Evolutionary conservation across 495 filamentous ascomycete genomes (phyloP).

Genomic region (Penicillium tannophilum): DNA sequence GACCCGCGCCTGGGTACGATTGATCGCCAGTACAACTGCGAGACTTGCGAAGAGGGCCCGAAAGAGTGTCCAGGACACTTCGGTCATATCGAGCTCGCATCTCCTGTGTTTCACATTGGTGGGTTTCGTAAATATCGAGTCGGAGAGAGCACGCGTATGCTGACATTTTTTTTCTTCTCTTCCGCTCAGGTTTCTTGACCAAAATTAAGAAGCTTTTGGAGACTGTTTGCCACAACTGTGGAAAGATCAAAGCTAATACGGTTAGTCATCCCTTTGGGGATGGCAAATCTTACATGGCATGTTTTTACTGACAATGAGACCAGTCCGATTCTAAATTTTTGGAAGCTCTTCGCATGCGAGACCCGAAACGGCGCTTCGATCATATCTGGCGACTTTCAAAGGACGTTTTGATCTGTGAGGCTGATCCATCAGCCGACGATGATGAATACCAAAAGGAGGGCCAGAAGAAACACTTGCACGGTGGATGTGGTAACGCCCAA

Average conservation of each 20-base stretch:
- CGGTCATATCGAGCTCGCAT: conserved; percentile 94
- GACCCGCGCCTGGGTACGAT: conserved; percentile 94
- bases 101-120: conserved; percentile 85
- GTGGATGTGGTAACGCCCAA: conserved; percentile 90
- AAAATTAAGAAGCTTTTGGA: conserved; percentile 98
- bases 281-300: conserved; percentile 50
- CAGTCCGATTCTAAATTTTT: conserved; percentile 83
- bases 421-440: conserved; percentile 64
- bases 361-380: conserved; percentile 92
- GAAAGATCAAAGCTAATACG: conserved; percentile 90
- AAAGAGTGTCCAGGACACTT: conserved; percentile 96
- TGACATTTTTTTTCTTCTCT: conserved; percentile 27
- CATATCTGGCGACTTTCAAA: conserved; percentile 87
- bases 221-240: conserved; percentile 97
- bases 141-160: not conserved
- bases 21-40: conserved; percentile 90
- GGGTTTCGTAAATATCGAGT: conserved; percentile 25
- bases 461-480: conserved; percentile 61
- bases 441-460: conserved; percentile 59
- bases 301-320: conserved; percentile 64
- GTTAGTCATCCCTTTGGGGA: conserved; percentile 73
- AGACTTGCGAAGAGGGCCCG: conserved; percentile 91
- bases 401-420: conserved; percentile 78
- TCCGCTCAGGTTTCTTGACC: conserved; percentile 77
- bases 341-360: conserved; percentile 77